A percentile compares a stretch with the other conserved stretches of the same genome.
phyloP scores from a whole-genome alignment of 768 basidiomycete genomes.

The Phylloporus scabripes region DNA sequence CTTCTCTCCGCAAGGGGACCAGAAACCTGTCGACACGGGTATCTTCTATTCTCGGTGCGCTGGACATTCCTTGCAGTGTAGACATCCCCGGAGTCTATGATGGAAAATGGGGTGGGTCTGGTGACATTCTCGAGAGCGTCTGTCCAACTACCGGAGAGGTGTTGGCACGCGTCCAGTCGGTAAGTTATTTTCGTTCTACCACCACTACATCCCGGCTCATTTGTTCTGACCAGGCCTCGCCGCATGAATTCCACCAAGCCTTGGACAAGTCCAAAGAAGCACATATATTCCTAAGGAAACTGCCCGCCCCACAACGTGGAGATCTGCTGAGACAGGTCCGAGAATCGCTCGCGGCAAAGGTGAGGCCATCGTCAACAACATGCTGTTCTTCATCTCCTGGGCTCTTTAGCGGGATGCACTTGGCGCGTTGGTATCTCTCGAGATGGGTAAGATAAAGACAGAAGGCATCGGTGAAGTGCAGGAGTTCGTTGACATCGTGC shows the following conservation, averaged over 20 bases:
- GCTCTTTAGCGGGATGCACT: conserved; percentile 60
- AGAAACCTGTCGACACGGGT: conserved; percentile 60
- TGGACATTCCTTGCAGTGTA: conserved; percentile 52
- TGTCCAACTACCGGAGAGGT: conserved; percentile 89
- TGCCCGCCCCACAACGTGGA: conserved; percentile 85
- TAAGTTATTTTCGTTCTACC: conserved; percentile 29
- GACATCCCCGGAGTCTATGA: conserved; percentile 76
- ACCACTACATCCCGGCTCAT: conserved; percentile 11
- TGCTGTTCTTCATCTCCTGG: conserved; percentile 9
- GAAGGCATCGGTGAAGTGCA: conserved; percentile 94
- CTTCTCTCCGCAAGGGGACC: conserved; percentile 5
- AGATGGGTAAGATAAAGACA: conserved; percentile 88
- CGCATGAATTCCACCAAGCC: conserved; percentile 64
- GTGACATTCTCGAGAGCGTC: conserved; percentile 60
- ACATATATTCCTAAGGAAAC: conserved; percentile 58
- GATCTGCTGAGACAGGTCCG: conserved; percentile 86
- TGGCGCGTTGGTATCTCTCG: conserved; percentile 78
- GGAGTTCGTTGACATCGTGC: conserved; percentile 91
- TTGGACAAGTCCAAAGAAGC: conserved; percentile 72
- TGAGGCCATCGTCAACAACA: conserved; percentile 21
- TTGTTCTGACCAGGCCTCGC: conserved; percentile 51
- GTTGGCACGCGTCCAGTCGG: conserved; percentile 69
- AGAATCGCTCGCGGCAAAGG: conserved; percentile 75
- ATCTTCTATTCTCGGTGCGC: conserved; percentile 55
- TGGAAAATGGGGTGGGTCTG: conserved; percentile 73